Conservation (phyloP, 208 protist genomes). For the Trypanosoma scelopori region DNA sequence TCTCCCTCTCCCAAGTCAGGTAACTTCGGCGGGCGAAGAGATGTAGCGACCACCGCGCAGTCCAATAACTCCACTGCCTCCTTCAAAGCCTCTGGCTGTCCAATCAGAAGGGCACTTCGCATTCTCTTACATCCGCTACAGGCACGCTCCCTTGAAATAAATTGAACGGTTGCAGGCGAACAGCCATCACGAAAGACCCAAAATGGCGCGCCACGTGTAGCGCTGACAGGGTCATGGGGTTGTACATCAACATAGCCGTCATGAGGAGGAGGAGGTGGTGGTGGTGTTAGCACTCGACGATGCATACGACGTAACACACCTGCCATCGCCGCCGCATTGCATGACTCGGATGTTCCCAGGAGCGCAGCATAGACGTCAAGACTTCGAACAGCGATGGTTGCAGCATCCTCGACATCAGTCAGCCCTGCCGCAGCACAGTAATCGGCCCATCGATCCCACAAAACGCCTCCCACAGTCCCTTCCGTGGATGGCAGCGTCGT, state of each 20-base stretch:
- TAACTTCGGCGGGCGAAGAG: slow-evolving; percentile 12
- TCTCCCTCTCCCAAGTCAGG: neutral
- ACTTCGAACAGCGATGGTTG: neutral
- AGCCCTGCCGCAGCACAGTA: slow-evolving; percentile 16
- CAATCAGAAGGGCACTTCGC: slow-evolving; percentile 14
- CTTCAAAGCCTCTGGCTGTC: slow-evolving; percentile 2
- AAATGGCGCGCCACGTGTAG: neutral
- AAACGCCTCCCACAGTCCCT: neutral
- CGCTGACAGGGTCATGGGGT: neutral
- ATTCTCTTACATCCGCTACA: neutral
- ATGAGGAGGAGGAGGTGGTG: no score
- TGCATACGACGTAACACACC: slow-evolving; percentile 14
- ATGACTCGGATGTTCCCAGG: slow-evolving; percentile 8
- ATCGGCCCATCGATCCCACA: slow-evolving; percentile 7
- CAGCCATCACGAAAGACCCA: slow-evolving; percentile 17
- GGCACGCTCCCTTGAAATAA: slow-evolving; percentile 19
- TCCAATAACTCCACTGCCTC: slow-evolving; percentile 20
- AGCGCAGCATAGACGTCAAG: slow-evolving; percentile 16
- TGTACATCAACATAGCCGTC: slow-evolving; percentile 4
- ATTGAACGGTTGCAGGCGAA: slow-evolving; percentile 7
- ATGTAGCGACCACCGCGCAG: slow-evolving; percentile 24
- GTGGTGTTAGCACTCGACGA: slow-evolving; percentile 15
- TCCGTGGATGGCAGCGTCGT: neutral
- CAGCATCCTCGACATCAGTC: neutral
- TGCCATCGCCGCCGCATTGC: slow-evolving; percentile 1